Percentiles rank a stretch among this genome's conserved stretches.
These are phyloP conservation scores for Tephrocybe sp. DNA, from an alignment of 768 basidiomycete genomes.

Conservation along the genomic window DNA sequence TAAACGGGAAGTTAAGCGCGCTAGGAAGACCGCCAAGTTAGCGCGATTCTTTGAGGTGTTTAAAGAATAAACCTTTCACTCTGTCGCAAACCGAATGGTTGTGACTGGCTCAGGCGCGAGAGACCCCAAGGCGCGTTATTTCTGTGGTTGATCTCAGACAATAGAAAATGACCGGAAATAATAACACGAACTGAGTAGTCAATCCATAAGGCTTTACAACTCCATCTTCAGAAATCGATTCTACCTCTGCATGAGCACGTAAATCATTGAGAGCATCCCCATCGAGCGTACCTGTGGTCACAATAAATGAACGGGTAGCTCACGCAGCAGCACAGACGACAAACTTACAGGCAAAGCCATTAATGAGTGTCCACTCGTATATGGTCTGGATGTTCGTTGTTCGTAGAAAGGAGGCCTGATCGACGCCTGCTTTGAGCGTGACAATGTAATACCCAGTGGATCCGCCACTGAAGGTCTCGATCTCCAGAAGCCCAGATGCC, in stretches of 20 bases:
- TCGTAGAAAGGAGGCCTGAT: constrained; percentile 6
- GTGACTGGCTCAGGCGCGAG: constrained; percentile 17
- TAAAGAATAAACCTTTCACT: constrained; percentile 10
- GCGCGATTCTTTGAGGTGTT: neutral
- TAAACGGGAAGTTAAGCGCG: constrained; percentile 1
- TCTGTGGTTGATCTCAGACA: constrained; percentile 7
- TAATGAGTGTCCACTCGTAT: constrained; percentile 17
- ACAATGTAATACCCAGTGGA: constrained; percentile 16
- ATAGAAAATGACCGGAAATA: too few relatives aligned
- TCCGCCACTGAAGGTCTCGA: constrained; percentile 6
- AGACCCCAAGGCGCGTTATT: constrained; percentile 29
- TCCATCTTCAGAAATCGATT: constrained; percentile 26
- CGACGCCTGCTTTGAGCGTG: constrained; percentile 20
- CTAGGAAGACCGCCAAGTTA: neutral
- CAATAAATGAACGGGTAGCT: neutral
- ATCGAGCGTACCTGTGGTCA: constrained; percentile 7
- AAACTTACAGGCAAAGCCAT: constrained; percentile 23
- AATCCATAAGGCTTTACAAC: constrained; percentile 17
- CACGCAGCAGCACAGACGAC: neutral
- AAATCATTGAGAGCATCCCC: constrained; percentile 16
- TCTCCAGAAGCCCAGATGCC: neutral
- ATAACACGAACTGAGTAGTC: constrained; percentile 17
- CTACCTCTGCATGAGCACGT: constrained; percentile 20
- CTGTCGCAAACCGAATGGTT: too few relatives aligned
- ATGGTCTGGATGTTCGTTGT: constrained; percentile 2